phyloP scores from a whole-genome alignment of 1,284 basidiomycete species.

The Pyrrhoderma noxium region DNA sequence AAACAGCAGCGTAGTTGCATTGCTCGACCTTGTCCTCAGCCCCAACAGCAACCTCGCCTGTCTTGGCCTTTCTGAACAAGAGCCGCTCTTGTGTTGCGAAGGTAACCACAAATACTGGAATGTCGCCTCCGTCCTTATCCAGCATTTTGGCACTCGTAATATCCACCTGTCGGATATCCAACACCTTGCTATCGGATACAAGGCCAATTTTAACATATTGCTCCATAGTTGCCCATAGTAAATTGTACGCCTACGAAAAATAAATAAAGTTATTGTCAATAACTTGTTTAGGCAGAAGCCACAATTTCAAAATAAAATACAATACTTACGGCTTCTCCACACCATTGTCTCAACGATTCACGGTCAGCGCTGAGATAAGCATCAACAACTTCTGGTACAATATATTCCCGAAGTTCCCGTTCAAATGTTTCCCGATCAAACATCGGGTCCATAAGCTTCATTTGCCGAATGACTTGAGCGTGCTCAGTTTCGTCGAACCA shows the following conservation, averaged over 20 bases:
- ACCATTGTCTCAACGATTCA: conserved; percentile 85
- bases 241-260: conserved; percentile 78
- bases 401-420: conserved; percentile 91
- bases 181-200: conserved; percentile 83
- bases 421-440: conserved; percentile 88
- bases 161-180: conserved; percentile 93
- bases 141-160: conserved; percentile 73
- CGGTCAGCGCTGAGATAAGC: conserved; percentile 89
- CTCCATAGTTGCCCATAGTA: conserved; percentile 96
- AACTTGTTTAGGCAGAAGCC: too few relatives aligned
- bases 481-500: conserved; percentile 98
- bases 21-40: conserved; percentile 87
- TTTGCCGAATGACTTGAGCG: conserved; percentile 83
- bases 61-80: conserved; percentile 85
- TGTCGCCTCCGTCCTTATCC: conserved; percentile 55
- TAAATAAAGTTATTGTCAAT: conserved; percentile 3
- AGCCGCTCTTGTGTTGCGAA: conserved; percentile 94
- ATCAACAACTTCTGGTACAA: conserved; percentile 96
- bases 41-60: conserved; percentile 80
- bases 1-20: conserved; percentile 87
- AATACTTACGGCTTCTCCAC: conserved; percentile 82
- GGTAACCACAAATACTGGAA: conserved; percentile 91
- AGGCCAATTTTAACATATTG: conserved; percentile 88
- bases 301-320: background rate
- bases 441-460: conserved; percentile 81